Percentiles rank a stretch among this genome's conserved stretches.
phyloP scores from a whole-genome alignment of 2,329 filamentous ascomycete species.

The Aureobasidium lini region DNA sequence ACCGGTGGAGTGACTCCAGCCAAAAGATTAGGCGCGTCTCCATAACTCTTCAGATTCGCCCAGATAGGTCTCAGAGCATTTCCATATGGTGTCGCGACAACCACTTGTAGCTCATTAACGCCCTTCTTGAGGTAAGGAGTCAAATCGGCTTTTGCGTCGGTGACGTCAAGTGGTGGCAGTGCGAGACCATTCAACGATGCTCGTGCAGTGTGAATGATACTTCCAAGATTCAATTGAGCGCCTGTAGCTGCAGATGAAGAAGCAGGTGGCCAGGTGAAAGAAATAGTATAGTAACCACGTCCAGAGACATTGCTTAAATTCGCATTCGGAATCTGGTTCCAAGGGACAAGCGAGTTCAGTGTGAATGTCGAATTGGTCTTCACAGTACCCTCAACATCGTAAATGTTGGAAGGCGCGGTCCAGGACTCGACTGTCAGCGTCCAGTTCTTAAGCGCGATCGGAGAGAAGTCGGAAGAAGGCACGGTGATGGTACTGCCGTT shows the following conservation, averaged over 20 bases:
- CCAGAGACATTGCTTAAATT: slow-evolving; percentile 27
- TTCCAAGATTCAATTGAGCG: slow-evolving; percentile 24
- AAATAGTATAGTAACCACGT: slow-evolving; percentile 29
- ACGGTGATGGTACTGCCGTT: slow-evolving; percentile 15
- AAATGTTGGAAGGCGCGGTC: slow-evolving; percentile 30
- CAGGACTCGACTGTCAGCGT: slow-evolving; percentile 33
- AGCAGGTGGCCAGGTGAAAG: slow-evolving; percentile 23
- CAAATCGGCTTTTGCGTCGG: slow-evolving; percentile 22
- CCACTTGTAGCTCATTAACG: slow-evolving; percentile 24
- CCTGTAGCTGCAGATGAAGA: slow-evolving; percentile 16
- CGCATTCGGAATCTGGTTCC: slow-evolving; percentile 25
- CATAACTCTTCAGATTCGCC: background rate
- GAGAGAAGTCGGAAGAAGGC: slow-evolving; percentile 15
- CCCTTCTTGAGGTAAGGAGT: slow-evolving; percentile 20
- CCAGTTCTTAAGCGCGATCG: slow-evolving; percentile 30
- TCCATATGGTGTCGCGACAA: slow-evolving; percentile 28
- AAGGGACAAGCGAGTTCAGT: slow-evolving; percentile 27
- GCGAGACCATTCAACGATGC: slow-evolving; percentile 25
- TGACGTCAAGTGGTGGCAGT: slow-evolving; percentile 27
- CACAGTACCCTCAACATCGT: slow-evolving; percentile 19
- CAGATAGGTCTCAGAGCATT: slow-evolving; percentile 19
- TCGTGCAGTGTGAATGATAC: slow-evolving; percentile 25
- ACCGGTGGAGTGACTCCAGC: background rate
- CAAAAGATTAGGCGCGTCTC: background rate
- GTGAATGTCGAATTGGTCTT: slow-evolving; percentile 28